Evolutionary conservation across 495 filamentous ascomycete species (phyloP), one percentile per base, ranked within the genome.

Genomic region (Penicillium mononematosum): DNA sequence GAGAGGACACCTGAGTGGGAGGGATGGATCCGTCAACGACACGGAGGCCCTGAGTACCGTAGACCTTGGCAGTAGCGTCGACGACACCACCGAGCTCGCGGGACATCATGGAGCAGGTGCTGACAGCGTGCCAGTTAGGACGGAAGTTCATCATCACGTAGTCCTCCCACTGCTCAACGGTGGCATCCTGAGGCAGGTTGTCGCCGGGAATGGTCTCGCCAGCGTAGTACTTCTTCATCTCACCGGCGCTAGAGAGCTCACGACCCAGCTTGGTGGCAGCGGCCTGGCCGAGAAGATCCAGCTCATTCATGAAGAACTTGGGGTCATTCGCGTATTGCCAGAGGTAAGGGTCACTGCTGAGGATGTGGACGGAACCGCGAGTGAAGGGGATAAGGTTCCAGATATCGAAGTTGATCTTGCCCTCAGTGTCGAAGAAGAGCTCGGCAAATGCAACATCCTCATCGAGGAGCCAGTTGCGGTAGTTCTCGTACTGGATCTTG

Each of bases 341-440:
- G 46, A 75, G 70, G 14, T 58, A 56, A 1, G 74, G 79, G 53
- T 75, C 65, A 16, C 63, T 55, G 6, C 63, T 68, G 2, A 60
- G 54, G 59, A 86, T 78, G 16, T 75, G 76, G 2, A 83, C 73
- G 44, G 65, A 81, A n/a, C 84, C 83, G 7, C 81, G 72, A 0
- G 81, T 83, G 10, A 77, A 69, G 1, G 82, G 81, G 0, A 82
- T 70, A 0, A 74, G 50, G n/a, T 84, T 70, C 12, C 69, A 75
- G 10, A 67, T 57, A 24, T 66, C 52, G 16, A 84, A 59, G 41
- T 70, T 67, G 20, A 75, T 74, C 14, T 65, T 58, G 10, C 70
- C 72, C 25, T 73, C 67, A 1, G 62, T 58, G 3, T 71, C 66
- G 7, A 71, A 19, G 53, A 71, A 71, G 12, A 71, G 59, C 48